Evolutionary conservation across 345 rosid species (phyloP), one percentile per base, ranked within the genome.

Genomic region (Aquilaria sinensis): DNA sequence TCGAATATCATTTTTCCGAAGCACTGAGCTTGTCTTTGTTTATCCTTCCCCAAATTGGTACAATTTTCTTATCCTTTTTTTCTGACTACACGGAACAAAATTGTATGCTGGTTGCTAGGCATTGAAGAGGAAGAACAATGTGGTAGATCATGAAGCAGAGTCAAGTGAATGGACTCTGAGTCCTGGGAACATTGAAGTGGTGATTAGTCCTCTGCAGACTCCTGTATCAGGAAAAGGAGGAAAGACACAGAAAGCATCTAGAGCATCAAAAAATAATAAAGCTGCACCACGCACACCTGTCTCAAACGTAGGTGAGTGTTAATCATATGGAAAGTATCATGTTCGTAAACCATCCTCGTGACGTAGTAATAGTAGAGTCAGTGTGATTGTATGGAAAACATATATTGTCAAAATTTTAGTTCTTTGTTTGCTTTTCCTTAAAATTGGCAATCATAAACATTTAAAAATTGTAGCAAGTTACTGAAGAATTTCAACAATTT

Each of bases 181-280:
- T 69, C 72, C 80, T 60, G 84, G 79, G 14, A 70, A 50, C 62
- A 60, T 71, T 33, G 88, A 82, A 56, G 71, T 66, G 11, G 72
- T 75, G 31, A 78, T 51, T 63, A 75, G 82, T 61, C 69, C 85
- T 69, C 72, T 83, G 53, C 92, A 78, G 76, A 90, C 91, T 65
- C 88, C 96, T 34, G 76, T 73, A 56, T 71, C 91, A 51, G 87
- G 83, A 33, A 90, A 90, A 68, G 87, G 81, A 29, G 86, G 80
- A 47, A 90, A 88, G 78, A 76, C 76, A 62, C 80, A 77, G 9
- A 88, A 86, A 57, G 59, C 81, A 50, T 78, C 89, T 46, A 90
- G 90, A 78, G 70, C 74, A 31, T 53, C 58, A 5, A 88, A 81
- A 80, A 72, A 71, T 68, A 84, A 64, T 69, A 82, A 81, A 81